phyloP scores from a whole-genome alignment of 371 early-diverging fungal species.

The Nematocida displodere region DNA sequence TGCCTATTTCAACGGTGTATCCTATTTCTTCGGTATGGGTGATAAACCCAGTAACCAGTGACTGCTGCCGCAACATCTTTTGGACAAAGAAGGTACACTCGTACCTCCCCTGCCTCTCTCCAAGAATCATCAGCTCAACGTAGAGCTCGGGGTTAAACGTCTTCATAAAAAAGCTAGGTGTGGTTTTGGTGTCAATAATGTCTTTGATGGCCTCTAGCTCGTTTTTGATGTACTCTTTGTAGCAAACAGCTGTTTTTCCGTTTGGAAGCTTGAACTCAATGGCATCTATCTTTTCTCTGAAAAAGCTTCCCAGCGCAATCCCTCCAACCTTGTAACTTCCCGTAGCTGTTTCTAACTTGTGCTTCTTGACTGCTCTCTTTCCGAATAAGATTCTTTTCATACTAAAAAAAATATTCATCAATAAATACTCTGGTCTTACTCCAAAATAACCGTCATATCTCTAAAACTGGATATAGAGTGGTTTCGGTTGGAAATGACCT shows the following conservation, averaged over 20 bases:
- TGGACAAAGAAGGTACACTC: conserved; percentile 43
- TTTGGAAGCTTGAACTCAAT: conserved; percentile 41
- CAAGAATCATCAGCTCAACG: conserved; percentile 30
- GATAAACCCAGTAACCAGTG: conserved; percentile 34
- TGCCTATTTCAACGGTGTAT: conserved; percentile 35
- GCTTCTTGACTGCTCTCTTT: conserved; percentile 43
- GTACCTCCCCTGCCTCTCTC: neutral
- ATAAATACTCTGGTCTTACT: no score
- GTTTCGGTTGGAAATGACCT: no score
- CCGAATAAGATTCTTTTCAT: conserved; percentile 48
- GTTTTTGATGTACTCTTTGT: conserved; percentile 2
- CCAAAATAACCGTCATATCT: no score
- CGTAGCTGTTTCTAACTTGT: neutral
- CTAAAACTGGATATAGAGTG: no score
- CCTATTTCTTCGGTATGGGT: conserved; percentile 34
- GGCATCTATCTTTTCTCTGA: neutral
- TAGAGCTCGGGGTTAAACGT: conserved; percentile 1
- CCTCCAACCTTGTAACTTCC: neutral
- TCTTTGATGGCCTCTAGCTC: neutral
- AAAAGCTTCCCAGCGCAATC: conserved; percentile 24
- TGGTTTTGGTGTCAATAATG: neutral
- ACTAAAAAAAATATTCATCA: conserved; percentile 24
- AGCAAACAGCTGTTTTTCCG: conserved; percentile 21
- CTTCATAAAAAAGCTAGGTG: neutral
- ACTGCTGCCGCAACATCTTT: neutral